Conservation (phyloP, 768 basidiomycete genomes). For the Boletus fagicola region DNA sequence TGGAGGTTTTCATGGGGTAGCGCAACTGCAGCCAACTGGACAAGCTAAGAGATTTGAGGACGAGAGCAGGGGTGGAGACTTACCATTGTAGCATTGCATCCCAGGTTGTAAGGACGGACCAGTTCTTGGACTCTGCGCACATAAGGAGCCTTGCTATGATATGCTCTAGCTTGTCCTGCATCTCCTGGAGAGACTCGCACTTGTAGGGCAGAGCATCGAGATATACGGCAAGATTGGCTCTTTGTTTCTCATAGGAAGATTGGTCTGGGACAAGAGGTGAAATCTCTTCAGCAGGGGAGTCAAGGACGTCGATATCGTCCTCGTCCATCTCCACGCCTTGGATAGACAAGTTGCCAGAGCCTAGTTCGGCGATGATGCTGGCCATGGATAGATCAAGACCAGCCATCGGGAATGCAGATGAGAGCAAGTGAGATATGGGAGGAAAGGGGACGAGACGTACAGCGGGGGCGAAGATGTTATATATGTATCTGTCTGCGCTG, state of each 20-base stretch:
- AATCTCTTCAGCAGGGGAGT: conserved; percentile 39
- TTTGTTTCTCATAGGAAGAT: conserved; percentile 55
- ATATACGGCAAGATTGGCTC: conserved; percentile 60
- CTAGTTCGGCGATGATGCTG: conserved; percentile 28
- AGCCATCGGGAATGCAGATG: conserved; percentile 24
- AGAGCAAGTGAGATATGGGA: conserved; percentile 15
- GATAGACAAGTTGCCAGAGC: conserved; percentile 23
- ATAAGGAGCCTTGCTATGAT: conserved; percentile 69
- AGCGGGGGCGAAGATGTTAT: conserved; percentile 4
- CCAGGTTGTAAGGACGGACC: conserved; percentile 73
- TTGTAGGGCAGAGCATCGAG: conserved; percentile 68
- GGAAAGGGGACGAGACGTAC: conserved; percentile 28
- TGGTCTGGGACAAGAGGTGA: conserved; percentile 24
- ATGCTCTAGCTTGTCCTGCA: conserved; percentile 65
- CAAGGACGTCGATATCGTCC: conserved; percentile 48
- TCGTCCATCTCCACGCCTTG: conserved; percentile 50
- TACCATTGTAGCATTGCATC: conserved; percentile 79
- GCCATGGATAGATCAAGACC: conserved; percentile 19
- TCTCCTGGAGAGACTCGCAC: conserved; percentile 67
- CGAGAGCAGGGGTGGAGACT: conserved; percentile 16
- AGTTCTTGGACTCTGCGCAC: conserved; percentile 73
- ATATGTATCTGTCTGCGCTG: conserved; percentile 23
- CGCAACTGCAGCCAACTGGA: conserved; percentile 77
- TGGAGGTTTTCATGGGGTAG: conserved; percentile 69
- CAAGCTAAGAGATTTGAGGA: conserved; percentile 7